Percentiles rank a stretch among this genome's conserved stretches.
These are phyloP conservation scores for Cystofilobasidium macerans DNA, from an alignment of 768 basidiomycete genomes.

Conservation along the genomic window DNA sequence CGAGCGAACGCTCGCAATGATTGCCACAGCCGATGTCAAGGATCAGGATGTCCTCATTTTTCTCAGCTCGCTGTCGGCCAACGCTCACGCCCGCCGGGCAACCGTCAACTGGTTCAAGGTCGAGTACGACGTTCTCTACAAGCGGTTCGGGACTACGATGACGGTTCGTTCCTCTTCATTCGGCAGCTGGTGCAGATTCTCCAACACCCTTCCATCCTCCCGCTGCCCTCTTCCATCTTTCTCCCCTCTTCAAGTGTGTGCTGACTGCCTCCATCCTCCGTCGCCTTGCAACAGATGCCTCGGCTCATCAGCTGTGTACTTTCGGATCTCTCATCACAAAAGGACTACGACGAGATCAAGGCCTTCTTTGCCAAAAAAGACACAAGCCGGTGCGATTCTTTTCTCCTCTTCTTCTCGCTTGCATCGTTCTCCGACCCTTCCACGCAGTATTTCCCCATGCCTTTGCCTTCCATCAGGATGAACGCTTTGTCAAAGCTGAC, in stretches of 20 bases:
- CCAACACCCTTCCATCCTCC: no score
- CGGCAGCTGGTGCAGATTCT: no score
- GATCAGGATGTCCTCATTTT: slow-evolving; percentile 53
- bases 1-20: slow-evolving; percentile 53
- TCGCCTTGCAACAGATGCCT: no score
- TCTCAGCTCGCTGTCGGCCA: slow-evolving; percentile 50
- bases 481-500: no score
- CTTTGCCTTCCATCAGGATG: no score
- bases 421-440: no score
- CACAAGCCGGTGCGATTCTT: slow-evolving; percentile 15
- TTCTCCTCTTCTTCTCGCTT: no score
- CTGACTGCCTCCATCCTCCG: no score
- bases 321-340: slow-evolving; percentile 50
- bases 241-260: no score
- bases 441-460: no score
- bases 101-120: slow-evolving; percentile 56
- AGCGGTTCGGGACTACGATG: slow-evolving; percentile 8
- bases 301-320: slow-evolving; percentile 39
- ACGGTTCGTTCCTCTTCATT: no score
- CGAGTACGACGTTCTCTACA: slow-evolving; percentile 46
- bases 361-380: slow-evolving; percentile 64
- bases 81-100: slow-evolving; percentile 48
- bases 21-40: slow-evolving; percentile 42
- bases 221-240: no score
- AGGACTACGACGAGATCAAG: slow-evolving; percentile 54